phyloP scores from a whole-genome alignment of 2,329 filamentous ascomycete species.

The Teratosphaeria pseudoeucalypti region DNA sequence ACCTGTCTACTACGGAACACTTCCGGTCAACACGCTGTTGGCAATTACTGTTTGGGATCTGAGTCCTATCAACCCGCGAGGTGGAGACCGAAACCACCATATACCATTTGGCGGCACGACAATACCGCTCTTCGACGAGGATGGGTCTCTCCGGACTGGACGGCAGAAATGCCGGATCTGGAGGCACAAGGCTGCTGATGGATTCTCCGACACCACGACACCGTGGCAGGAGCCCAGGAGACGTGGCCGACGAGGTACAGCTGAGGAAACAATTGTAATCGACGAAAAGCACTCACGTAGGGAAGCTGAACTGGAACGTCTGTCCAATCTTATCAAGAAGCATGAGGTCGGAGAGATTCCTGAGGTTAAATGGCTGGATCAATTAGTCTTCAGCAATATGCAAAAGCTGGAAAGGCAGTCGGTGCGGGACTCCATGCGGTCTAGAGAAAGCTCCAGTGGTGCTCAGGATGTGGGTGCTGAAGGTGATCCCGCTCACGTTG shows the following conservation, averaged over 20 bases:
- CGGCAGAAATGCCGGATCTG: conserved; percentile 84
- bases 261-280: conserved; percentile 51
- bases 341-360: conserved; percentile 97
- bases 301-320: conserved; percentile 68
- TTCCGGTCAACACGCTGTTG: conserved; percentile 71
- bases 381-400: conserved; percentile 81
- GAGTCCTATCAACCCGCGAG: conserved; percentile 63
- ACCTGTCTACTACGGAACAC: conserved; percentile 71
- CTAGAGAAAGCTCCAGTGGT: conserved; percentile 1
- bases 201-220: conserved; percentile 67
- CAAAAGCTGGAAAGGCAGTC: conserved; percentile 51
- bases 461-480: conserved; percentile 25
- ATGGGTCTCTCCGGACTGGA: conserved; percentile 84
- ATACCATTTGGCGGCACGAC: conserved; percentile 93
- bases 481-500: conserved; percentile 34
- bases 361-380: conserved; percentile 88
- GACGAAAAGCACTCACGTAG: conserved; percentile 24
- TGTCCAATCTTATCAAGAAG: conserved; percentile 88
- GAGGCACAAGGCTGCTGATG: conserved; percentile 73
- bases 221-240: conserved; percentile 55
- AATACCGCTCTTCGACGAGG: conserved; percentile 78
- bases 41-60: conserved; percentile 95
- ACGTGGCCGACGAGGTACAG: conserved; percentile 37
- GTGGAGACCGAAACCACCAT: conserved; percentile 62
- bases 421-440: conserved; percentile 27